phyloP scores from a whole-genome alignment of 805 yeast genomes.

The Myxozyma melibiosi region DNA sequence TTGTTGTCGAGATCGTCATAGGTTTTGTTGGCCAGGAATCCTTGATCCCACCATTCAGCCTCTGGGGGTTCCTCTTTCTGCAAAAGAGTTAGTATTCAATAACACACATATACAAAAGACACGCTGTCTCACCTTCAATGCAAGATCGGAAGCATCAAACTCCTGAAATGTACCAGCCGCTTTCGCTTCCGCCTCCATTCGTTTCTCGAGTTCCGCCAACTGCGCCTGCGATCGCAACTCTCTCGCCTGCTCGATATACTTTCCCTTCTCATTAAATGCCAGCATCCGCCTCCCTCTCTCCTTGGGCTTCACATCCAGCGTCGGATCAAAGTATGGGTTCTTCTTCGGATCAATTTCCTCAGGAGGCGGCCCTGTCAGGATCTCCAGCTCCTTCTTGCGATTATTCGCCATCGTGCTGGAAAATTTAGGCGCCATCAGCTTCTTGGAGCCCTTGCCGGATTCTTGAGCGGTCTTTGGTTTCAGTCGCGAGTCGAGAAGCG shows the following conservation, averaged over 20 bases:
- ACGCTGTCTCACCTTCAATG: constrained; percentile 44
- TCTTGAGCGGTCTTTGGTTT: neutral
- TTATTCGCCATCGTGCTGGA: constrained; percentile 16
- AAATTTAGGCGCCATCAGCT: constrained; percentile 17
- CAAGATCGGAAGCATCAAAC: constrained; percentile 56
- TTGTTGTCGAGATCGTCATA: constrained; percentile 37
- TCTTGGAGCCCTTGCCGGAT: constrained; percentile 11
- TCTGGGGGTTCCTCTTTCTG: constrained; percentile 53
- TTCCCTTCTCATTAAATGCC: constrained; percentile 64
- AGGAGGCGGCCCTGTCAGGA: constrained; percentile 22
- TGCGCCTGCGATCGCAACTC: constrained; percentile 49
- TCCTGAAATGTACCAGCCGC: constrained; percentile 56
- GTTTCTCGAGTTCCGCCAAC: constrained; percentile 42
- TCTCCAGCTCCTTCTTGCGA: constrained; percentile 10
- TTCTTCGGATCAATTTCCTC: constrained; percentile 27
- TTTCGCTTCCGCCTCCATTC: constrained; percentile 42
- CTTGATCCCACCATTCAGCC: constrained; percentile 90
- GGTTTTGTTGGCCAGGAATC: constrained; percentile 50
- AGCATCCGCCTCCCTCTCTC: constrained; percentile 47
- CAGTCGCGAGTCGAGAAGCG: constrained; percentile 28
- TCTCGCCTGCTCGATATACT: constrained; percentile 57
- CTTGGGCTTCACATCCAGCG: constrained; percentile 20
- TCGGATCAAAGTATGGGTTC: constrained; percentile 47
- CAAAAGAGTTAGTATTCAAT: neutral
- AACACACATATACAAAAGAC: neutral